A percentile compares a stretch with the other conserved stretches of the same genome.
These are phyloP conservation scores for Suillus discolor DNA, from an alignment of 768 basidiomycete species.

Conservation along the genomic window DNA sequence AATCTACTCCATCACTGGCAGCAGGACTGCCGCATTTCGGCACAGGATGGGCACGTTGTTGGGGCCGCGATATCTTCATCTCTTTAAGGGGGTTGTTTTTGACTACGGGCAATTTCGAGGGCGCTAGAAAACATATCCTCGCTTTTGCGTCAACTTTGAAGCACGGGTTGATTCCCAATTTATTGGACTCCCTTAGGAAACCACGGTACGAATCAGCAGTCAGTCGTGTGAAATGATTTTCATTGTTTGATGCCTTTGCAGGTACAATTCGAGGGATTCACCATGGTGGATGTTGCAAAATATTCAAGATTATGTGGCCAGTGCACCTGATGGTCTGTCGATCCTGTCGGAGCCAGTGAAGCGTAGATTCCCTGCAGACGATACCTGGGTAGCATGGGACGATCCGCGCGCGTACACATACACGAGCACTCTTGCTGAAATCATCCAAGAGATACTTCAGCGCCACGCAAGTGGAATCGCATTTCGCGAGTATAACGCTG, in stretches of 20 bases:
- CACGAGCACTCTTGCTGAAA: constrained; percentile 85
- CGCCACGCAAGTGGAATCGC: constrained; percentile 90
- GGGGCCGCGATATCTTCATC: constrained; percentile 96
- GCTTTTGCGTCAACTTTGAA: constrained; percentile 93
- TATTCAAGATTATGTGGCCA: constrained; percentile 90
- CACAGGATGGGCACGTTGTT: constrained; percentile 92
- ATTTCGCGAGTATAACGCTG: constrained; percentile 97
- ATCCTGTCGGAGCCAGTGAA: constrained; percentile 82
- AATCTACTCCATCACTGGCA: constrained; percentile 78
- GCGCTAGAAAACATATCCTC: constrained; percentile 87
- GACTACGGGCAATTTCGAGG: constrained; percentile 87
- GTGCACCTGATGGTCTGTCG: constrained; percentile 81
- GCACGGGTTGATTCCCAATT: constrained; percentile 95
- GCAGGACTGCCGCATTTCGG: constrained; percentile 96
- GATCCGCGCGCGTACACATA: constrained; percentile 82
- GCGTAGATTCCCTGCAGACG: constrained; percentile 94
- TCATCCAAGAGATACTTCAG: constrained; percentile 95
- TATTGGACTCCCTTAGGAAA: constrained; percentile 84
- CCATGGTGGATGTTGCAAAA: constrained; percentile 99
- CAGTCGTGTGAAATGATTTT: neutral
- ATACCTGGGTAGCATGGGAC: constrained; percentile 92
- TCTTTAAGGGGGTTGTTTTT: constrained; percentile 92
- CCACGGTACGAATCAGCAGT: constrained; percentile 59
- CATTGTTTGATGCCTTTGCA: constrained; percentile 25
- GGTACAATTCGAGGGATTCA: constrained; percentile 95